Evolutionary conservation across 768 basidiomycete genomes (phyloP).

Genomic region (Pilatotrama ljubarskyi): DNA sequence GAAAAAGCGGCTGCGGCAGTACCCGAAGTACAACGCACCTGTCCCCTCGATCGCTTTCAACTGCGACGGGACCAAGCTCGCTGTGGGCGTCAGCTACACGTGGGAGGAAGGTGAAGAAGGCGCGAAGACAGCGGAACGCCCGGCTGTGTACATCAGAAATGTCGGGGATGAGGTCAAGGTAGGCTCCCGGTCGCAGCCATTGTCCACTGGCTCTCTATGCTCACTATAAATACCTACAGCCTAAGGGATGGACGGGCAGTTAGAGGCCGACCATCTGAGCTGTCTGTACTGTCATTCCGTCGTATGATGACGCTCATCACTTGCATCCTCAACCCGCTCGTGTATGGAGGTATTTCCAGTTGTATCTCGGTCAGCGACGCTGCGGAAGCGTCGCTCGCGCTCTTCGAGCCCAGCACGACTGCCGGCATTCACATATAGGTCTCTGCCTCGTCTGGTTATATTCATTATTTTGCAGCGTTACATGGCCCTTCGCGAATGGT

Average conservation of each 20-base stretch:
- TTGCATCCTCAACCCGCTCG: background rate
- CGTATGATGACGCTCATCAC: background rate
- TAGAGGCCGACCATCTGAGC: slow-evolving; percentile 1
- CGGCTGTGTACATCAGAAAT: slow-evolving; percentile 59
- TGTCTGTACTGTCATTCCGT: background rate
- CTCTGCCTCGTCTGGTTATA: background rate
- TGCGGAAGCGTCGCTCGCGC: too few species aligned
- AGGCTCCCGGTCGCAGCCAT: background rate
- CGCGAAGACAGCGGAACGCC: slow-evolving; percentile 60
- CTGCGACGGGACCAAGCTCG: slow-evolving; percentile 78
- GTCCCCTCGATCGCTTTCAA: slow-evolving; percentile 85
- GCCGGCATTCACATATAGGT: too few species aligned
- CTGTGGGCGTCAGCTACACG: slow-evolving; percentile 84
- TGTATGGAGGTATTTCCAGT: too few species aligned
- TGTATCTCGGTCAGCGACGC: too few species aligned
- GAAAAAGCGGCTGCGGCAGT: slow-evolving; percentile 93
- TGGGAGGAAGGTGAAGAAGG: slow-evolving; percentile 88
- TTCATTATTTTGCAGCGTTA: too few species aligned
- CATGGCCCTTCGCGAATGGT: too few species aligned
- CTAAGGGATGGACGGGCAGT: slow-evolving; percentile 32
- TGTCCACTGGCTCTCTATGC: background rate
- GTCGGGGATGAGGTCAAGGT: slow-evolving; percentile 82
- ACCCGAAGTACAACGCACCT: slow-evolving; percentile 71
- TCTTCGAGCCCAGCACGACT: too few species aligned
- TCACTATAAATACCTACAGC: slow-evolving; percentile 15